Percentiles rank a stretch among this genome's conserved stretches.
Evolutionary conservation across 2,329 filamentous ascomycete genomes (phyloP).

Genomic region (Colletotrichum simmondsii): DNA sequence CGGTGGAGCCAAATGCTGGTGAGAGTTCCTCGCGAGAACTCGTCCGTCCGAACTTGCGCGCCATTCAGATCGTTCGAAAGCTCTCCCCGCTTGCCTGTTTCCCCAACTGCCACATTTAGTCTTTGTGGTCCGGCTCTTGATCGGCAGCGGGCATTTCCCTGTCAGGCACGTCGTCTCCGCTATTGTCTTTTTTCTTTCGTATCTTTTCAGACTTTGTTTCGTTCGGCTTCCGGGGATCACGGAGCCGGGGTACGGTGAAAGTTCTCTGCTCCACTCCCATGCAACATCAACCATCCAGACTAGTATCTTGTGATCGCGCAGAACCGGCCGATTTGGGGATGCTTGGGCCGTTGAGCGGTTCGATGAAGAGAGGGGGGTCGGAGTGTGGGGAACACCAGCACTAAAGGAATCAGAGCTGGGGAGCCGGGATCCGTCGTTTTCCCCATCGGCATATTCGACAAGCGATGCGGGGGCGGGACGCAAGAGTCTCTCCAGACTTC

Average conservation of each 20-base stretch:
- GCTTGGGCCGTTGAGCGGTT: constrained; percentile 1
- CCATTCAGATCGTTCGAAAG: constrained; percentile 19
- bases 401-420: background rate
- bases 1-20: background rate
- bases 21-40: background rate
- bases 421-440: background rate
- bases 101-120: constrained; percentile 16
- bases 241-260: constrained; percentile 16
- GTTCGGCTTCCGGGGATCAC: constrained; percentile 24
- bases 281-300: background rate
- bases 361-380: background rate
- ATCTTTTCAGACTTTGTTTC: background rate
- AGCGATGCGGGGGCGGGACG: constrained; percentile 32
- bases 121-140: constrained; percentile 1
- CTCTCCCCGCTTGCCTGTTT: background rate
- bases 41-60: constrained; percentile 30
- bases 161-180: constrained; percentile 6
- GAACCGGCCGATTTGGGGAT: constrained; percentile 14
- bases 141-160: constrained; percentile 15
- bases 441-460: constrained; percentile 21
- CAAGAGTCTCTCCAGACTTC: background rate
- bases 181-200: background rate
- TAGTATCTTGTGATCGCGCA: constrained; percentile 25
- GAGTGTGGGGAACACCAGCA: background rate
- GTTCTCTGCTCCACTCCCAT: background rate